These are phyloP conservation scores for Pseudoneurospora amorphoporcata DNA, from an alignment of 495 filamentous ascomycete genomes.

Conservation along the genomic window DNA sequence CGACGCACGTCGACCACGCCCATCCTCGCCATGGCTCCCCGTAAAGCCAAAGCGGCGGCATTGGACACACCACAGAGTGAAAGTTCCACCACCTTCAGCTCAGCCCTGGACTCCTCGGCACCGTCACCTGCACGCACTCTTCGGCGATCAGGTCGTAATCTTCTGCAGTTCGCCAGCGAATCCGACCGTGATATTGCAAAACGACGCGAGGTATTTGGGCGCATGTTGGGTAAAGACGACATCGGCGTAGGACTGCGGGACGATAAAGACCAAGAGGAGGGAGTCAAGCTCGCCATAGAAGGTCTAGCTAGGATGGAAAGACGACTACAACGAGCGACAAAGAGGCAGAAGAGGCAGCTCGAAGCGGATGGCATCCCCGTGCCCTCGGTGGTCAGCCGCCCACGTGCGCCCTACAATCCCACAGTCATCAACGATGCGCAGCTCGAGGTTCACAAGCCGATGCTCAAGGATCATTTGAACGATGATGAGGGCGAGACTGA, in stretches of 20 bases:
- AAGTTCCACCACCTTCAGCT: neutral
- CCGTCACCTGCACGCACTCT: neutral
- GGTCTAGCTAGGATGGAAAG: constrained; percentile 22
- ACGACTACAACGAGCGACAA: constrained; percentile 14
- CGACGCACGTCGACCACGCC: neutral
- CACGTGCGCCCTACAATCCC: neutral
- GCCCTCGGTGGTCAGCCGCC: neutral
- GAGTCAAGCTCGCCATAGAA: constrained; percentile 17
- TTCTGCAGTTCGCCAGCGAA: neutral
- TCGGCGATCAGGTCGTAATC: neutral
- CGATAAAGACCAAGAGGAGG: constrained; percentile 5
- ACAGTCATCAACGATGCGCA: neutral
- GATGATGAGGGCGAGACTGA: neutral
- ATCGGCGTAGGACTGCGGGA: neutral
- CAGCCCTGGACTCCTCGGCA: neutral
- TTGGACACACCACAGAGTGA: neutral
- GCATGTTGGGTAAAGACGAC: neutral
- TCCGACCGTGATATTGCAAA: neutral
- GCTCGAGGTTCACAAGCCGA: neutral
- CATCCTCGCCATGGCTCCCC: neutral
- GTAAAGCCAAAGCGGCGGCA: neutral
- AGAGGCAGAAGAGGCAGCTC: constrained; percentile 20
- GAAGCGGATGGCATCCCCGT: constrained; percentile 6
- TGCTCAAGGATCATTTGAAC: neutral
- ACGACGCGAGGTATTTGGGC: neutral